Base-by-base conservation (phyloP, 768 basidiomycete species). In the Xerocomus spinulosus region DNA sequence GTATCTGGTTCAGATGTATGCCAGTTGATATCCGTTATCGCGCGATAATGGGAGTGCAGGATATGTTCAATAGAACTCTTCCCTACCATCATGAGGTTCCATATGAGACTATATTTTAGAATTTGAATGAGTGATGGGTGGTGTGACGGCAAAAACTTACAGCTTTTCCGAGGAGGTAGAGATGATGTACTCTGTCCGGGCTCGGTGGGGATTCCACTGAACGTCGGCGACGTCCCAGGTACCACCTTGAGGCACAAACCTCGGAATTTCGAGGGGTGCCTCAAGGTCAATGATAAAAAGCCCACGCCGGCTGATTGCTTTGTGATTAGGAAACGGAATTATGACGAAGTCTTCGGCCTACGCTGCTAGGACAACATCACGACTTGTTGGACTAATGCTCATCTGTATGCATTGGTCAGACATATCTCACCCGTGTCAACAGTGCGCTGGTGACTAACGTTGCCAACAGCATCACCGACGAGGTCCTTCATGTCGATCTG, bases 1-100 rank as follows among this genome's bases (percentile, higher is more conserved):
- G 83, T 73, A 49, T 96, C 83, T 5, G 87, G 86, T 57, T 93
- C 85, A 4, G 78, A 77, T 0, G 86, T 85, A 59, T 92, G 90
- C 95, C 95, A 99, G 62, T 99, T 98, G 61, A 98, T 91, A 61
- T 99, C 96, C 3, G 96, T 97, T 45, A 99, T 93, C 5, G 93
- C 92, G 37, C 95, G 83, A 52, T 92, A 90, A 61, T 99, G 96
- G 1, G 89, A 86, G 51, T 85, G 84, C 5, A 97, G 74, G 26
- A 91, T 83, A 50, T 88, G 82, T 55, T 92, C 78, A 28, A 99
- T 91, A 2, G 86, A 84, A 2, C 85, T 86, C 57, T 87, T 85
- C 14, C 82, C 82, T 14, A 75, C 66, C 35, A 85, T 71, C 46
- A 80, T 64, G n/a, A 97, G 72, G 68, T 98, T 96, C 95, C 96